Conservation (phyloP, 768 basidiomycete genomes). For the Pulveroboletus frians region DNA sequence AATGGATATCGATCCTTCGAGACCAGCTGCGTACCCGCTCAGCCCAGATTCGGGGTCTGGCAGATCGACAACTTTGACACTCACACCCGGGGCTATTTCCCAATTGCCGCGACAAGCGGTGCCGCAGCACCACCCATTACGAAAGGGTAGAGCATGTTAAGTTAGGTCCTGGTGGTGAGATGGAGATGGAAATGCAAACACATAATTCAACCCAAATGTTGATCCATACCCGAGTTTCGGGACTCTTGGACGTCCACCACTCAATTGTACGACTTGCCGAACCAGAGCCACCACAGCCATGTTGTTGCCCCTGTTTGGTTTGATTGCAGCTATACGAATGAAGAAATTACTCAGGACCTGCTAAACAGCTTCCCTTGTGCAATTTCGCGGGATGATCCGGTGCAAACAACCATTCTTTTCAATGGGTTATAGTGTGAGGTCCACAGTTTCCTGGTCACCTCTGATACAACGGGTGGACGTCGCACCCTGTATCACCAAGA, state of each 20-base stretch:
- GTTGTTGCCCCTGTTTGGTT: constrained; percentile 69
- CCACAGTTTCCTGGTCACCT: not conserved
- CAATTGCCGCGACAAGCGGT: constrained; percentile 3
- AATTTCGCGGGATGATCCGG: constrained; percentile 68
- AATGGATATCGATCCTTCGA: constrained; percentile 26
- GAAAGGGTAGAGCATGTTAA: constrained; percentile 2
- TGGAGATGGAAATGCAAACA: constrained; percentile 27
- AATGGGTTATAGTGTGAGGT: constrained; percentile 19
- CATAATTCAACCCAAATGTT: constrained; percentile 86
- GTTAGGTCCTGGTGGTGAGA: constrained; percentile 8
- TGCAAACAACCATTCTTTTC: constrained; percentile 74
- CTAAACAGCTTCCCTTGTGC: constrained; percentile 66
- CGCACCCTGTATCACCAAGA: constrained; percentile 21
- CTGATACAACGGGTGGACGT: not conserved
- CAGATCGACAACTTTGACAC: constrained; percentile 42
- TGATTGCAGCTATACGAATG: constrained; percentile 57
- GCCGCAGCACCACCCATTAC: constrained; percentile 5
- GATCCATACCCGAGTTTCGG: constrained; percentile 65
- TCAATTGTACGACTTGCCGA: constrained; percentile 71
- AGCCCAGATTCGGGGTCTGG: constrained; percentile 22
- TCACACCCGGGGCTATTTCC: constrained; percentile 56
- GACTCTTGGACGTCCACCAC: constrained; percentile 69
- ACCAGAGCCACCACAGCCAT: constrained; percentile 75
- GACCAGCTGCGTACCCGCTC: constrained; percentile 16
- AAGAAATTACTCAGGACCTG: constrained; percentile 28